phyloP scores from a whole-genome alignment of 805 yeast genomes.

The Torulaspora delbrueckii region DNA sequence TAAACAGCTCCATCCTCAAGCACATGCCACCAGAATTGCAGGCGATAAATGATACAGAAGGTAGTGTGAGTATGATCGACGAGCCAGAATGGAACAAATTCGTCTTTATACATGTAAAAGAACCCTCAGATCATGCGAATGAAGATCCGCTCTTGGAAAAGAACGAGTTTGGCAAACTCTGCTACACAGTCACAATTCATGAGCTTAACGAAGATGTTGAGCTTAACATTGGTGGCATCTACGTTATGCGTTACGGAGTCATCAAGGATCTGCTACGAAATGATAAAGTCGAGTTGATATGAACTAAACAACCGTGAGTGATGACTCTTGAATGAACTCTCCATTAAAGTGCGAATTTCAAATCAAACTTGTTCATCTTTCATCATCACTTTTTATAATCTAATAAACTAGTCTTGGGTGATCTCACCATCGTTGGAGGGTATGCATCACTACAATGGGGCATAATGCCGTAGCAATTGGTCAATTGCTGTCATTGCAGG shows the following conservation, averaged over 20 bases:
- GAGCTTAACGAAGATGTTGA: conserved; percentile 50
- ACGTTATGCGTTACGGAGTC: conserved; percentile 64
- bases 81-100: conserved; percentile 71
- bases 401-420: background rate
- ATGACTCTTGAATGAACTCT: background rate
- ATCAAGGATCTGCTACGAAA: conserved; percentile 39
- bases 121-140: conserved; percentile 14
- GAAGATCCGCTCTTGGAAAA: conserved; percentile 38
- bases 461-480: background rate
- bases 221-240: conserved; percentile 59
- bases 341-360: background rate
- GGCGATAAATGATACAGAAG: conserved; percentile 69
- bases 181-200: conserved; percentile 41
- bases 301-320: conserved; percentile 5
- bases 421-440: background rate
- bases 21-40: conserved; percentile 65
- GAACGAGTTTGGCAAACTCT: conserved; percentile 35
- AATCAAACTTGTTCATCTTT: background rate
- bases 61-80: conserved; percentile 68
- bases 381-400: too few species aligned
- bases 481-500: conserved; percentile 1
- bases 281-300: conserved; percentile 44
- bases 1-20: conserved; percentile 60
- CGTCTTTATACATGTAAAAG: conserved; percentile 54
- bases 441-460: background rate